Conservation (phyloP, 345 rosid genomes). For the Dipteronia sinensis region DNA sequence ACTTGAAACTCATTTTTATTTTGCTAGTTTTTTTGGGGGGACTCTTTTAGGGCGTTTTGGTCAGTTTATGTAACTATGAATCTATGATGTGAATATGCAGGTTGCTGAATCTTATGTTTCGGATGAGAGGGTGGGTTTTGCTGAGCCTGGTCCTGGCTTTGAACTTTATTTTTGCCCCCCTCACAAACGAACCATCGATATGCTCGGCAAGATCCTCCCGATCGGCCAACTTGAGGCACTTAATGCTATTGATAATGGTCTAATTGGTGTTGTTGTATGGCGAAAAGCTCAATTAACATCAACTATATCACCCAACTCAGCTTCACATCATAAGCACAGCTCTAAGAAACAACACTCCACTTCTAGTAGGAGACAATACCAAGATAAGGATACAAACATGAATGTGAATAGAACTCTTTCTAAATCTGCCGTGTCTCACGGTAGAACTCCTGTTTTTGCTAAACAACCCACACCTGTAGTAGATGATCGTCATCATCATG, state of each 20-base stretch:
- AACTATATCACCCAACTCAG: slow-evolving; percentile 48
- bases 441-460: slow-evolving; percentile 21
- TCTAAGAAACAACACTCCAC: slow-evolving; percentile 51
- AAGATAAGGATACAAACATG: slow-evolving; percentile 44
- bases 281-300: slow-evolving; percentile 67
- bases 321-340: slow-evolving; percentile 57
- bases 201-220: slow-evolving; percentile 71
- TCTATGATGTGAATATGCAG: slow-evolving; percentile 38
- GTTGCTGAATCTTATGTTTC: slow-evolving; percentile 67
- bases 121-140: slow-evolving; percentile 87
- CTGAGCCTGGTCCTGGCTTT: slow-evolving; percentile 74
- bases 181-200: slow-evolving; percentile 54
- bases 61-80: neutral
- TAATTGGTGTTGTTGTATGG: slow-evolving; percentile 96
- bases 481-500: slow-evolving; percentile 7
- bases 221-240: slow-evolving; percentile 64
- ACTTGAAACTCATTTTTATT: neutral
- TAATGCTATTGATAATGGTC: slow-evolving; percentile 66
- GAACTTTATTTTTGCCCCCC: slow-evolving; percentile 93
- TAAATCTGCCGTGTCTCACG: slow-evolving; percentile 17
- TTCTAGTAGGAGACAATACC: slow-evolving; percentile 41
- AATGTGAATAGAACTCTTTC: slow-evolving; percentile 24
- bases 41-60: neutral
- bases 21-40: neutral
- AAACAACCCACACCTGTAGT: slow-evolving; percentile 20